phyloP scores from a whole-genome alignment of 208 protist species.

The Naegleria gruberi region DNA sequence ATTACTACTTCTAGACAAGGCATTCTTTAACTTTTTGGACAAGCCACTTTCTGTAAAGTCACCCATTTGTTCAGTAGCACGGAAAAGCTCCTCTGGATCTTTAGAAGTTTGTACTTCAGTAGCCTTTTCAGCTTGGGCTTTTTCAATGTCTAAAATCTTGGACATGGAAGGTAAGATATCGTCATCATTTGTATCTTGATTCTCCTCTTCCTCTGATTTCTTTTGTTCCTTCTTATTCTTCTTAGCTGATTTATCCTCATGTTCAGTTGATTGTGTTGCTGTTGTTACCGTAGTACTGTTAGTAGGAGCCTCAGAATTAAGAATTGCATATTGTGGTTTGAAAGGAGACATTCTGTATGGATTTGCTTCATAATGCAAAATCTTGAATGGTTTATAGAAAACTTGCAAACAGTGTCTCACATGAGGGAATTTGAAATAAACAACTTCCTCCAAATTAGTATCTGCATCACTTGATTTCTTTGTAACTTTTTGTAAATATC shows the following conservation, averaged over 20 bases:
- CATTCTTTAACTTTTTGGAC: not conserved
- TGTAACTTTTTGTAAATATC: not conserved
- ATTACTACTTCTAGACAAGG: not conserved
- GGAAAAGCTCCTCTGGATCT: not conserved
- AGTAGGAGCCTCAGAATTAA: not conserved
- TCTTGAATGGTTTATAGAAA: not conserved
- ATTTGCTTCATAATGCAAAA: not conserved
- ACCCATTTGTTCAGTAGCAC: not conserved
- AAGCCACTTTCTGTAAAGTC: not conserved
- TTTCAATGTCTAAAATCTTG: constrained; percentile 2
- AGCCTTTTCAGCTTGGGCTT: not conserved
- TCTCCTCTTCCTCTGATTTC: not conserved
- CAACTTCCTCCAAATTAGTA: not conserved
- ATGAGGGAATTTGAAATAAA: not conserved
- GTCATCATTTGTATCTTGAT: not conserved
- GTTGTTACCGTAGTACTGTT: not conserved
- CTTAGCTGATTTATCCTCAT: not conserved
- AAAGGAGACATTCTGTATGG: not conserved
- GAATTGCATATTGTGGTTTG: not conserved
- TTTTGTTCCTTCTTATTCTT: not conserved
- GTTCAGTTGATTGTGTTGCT: not conserved
- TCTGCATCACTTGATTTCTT: not conserved
- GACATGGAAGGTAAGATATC: not conserved
- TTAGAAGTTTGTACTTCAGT: not conserved
- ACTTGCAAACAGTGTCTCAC: not conserved